Conservation (phyloP, 371 early-diverging fungal genomes). For the Rhizopus stolonifer region DNA sequence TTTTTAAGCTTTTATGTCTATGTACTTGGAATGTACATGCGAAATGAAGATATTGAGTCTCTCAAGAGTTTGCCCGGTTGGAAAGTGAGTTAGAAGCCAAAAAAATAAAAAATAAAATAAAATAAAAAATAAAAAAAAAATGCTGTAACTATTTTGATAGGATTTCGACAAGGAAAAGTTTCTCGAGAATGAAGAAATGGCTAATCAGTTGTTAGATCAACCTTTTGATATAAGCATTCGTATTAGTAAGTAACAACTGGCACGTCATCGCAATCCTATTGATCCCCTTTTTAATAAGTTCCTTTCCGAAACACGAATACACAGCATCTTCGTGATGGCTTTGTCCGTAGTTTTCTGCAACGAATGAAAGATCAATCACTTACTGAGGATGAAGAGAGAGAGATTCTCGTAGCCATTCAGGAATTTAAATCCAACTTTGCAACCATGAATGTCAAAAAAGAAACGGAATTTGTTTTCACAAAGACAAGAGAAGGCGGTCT, state of each 20-base stretch:
- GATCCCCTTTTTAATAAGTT: slow-evolving; percentile 14
- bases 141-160: no score
- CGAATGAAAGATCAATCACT: slow-evolving; percentile 45
- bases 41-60: slow-evolving; percentile 41
- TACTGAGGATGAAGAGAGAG: slow-evolving; percentile 45
- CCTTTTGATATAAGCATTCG: slow-evolving; percentile 50
- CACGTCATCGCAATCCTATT: background rate
- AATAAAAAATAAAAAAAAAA: no score
- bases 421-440: slow-evolving; percentile 66
- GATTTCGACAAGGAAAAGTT: slow-evolving; percentile 38
- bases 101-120: no score
- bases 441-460: slow-evolving; percentile 56
- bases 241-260: slow-evolving; percentile 28
- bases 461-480: slow-evolving; percentile 61
- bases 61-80: slow-evolving; percentile 27
- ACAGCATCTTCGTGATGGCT: slow-evolving; percentile 74
- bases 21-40: slow-evolving; percentile 62
- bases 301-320: slow-evolving; percentile 66
- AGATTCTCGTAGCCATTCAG: slow-evolving; percentile 54
- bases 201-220: slow-evolving; percentile 35
- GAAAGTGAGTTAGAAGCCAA: slow-evolving; percentile 30
- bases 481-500: slow-evolving; percentile 59
- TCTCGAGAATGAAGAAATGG: slow-evolving; percentile 31
- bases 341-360: slow-evolving; percentile 56
- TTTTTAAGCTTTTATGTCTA: slow-evolving; percentile 71